Evolutionary conservation across 192 early-diverging fungal genomes (phyloP).

Genomic region (Phlyctochytrium arcticum): DNA sequence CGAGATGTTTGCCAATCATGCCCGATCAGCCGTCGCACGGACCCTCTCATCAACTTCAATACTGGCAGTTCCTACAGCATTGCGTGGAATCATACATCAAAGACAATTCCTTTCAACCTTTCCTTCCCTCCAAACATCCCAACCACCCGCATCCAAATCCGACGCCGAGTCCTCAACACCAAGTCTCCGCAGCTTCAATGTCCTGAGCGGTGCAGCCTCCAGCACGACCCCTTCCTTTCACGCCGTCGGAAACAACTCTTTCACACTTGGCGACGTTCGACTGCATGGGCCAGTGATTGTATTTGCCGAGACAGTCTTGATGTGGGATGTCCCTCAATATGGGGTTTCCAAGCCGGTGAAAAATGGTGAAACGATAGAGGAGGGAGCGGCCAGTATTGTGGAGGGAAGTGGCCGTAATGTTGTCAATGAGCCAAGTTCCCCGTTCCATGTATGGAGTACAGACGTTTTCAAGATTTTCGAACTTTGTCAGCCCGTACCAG

Average conservation of each 20-base stretch:
- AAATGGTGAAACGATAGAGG: background rate
- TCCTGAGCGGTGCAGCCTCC: background rate
- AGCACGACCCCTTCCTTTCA: slow-evolving; percentile 2
- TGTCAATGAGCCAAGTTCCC: slow-evolving; percentile 26
- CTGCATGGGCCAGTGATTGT: slow-evolving; percentile 34
- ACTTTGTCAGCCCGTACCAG: slow-evolving; percentile 35
- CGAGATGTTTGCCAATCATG: too few species aligned
- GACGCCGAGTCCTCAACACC: too few species aligned
- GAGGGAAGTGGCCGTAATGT: background rate
- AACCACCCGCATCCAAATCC: background rate
- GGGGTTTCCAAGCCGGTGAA: slow-evolving; percentile 27
- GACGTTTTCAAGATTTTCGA: slow-evolving; percentile 42
- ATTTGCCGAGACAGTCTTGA: slow-evolving; percentile 20
- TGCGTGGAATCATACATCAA: too few species aligned
- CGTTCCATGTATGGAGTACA: slow-evolving; percentile 43
- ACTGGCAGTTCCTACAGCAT: too few species aligned
- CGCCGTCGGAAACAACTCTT: slow-evolving; percentile 24
- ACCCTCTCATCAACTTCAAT: too few species aligned
- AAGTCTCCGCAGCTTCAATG: background rate
- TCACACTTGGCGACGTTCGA: slow-evolving; percentile 29
- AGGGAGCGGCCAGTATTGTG: background rate
- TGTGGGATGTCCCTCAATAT: slow-evolving; percentile 54
- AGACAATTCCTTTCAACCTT: background rate
- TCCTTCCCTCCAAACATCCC: background rate
- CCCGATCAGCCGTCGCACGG: too few species aligned